A percentile compares a stretch with the other conserved stretches of the same genome.
phyloP scores from a whole-genome alignment of 345 rosid genomes.

The Leavenworthia alabamica region DNA sequence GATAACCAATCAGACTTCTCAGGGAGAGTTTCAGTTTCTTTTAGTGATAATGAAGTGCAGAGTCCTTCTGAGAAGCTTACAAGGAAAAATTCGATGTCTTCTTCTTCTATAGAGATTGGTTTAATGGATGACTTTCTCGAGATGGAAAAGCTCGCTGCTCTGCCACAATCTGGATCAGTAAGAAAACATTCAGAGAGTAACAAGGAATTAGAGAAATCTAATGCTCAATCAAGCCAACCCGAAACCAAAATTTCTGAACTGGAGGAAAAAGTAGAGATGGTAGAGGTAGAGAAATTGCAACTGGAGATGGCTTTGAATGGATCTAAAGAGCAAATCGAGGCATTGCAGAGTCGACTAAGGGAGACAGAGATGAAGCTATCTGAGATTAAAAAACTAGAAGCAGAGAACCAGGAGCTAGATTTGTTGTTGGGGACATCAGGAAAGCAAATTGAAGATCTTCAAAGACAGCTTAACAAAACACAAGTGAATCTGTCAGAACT shows the following conservation, averaged over 20 bases:
- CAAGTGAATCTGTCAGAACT: conserved; percentile 38
- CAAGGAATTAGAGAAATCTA: conserved; percentile 28
- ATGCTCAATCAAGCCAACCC: conserved; percentile 26
- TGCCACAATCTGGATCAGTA: conserved; percentile 39
- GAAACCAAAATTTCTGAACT: conserved; percentile 49
- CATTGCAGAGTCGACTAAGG: conserved; percentile 16
- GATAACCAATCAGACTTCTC: conserved; percentile 74
- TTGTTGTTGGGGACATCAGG: no score
- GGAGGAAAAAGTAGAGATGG: conserved; percentile 50
- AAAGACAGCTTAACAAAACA: conserved; percentile 40
- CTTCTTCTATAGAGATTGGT: conserved; percentile 46
- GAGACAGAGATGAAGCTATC: conserved; percentile 21
- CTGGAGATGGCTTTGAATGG: conserved; percentile 31
- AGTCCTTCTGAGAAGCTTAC: conserved; percentile 37
- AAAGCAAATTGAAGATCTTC: conserved; percentile 26
- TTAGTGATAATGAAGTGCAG: conserved; percentile 43
- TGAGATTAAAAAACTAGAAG: conserved; percentile 42
- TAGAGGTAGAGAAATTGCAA: conserved; percentile 33
- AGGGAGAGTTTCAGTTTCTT: conserved; percentile 39
- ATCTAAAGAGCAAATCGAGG: conserved; percentile 20
- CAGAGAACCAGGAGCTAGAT: conserved; percentile 45
- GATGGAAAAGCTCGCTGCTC: conserved; percentile 79
- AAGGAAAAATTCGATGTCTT: conserved; percentile 34
- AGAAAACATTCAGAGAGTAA: conserved; percentile 30
- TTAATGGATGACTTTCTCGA: conserved; percentile 98